These are phyloP conservation scores for Yamadazyma atmosphaerica DNA, from an alignment of 1,139 yeast species.

Conservation along the genomic window DNA sequence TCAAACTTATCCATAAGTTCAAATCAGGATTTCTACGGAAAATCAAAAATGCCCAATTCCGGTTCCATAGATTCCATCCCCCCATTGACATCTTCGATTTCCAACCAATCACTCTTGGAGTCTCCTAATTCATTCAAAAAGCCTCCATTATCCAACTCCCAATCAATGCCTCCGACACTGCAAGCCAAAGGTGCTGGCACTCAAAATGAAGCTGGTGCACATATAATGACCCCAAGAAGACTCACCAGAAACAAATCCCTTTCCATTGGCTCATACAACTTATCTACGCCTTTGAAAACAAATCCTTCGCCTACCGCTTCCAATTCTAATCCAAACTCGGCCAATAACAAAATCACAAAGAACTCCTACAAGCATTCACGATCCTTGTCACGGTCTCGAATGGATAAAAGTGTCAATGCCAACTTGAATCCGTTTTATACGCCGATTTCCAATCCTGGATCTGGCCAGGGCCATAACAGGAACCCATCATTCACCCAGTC, in stretches of 20 bases:
- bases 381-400: slow-evolving; percentile 18
- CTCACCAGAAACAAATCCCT: slow-evolving; percentile 14
- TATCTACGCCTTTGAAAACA: slow-evolving; percentile 25
- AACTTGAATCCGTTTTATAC: slow-evolving; percentile 48
- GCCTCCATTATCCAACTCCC: slow-evolving; percentile 8
- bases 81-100: slow-evolving; percentile 43
- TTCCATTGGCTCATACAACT: slow-evolving; percentile 15
- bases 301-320: slow-evolving; percentile 14
- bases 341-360: slow-evolving; percentile 10
- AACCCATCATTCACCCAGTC: background rate
- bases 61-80: slow-evolving; percentile 32
- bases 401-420: slow-evolving; percentile 9
- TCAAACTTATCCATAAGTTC: slow-evolving; percentile 19
- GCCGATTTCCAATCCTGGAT: slow-evolving; percentile 18
- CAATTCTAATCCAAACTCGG: slow-evolving; percentile 3
- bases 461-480: background rate
- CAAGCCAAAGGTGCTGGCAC: slow-evolving; percentile 10
- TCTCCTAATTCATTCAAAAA: slow-evolving; percentile 26
- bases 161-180: slow-evolving; percentile 1
- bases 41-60: slow-evolving; percentile 20
- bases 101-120: slow-evolving; percentile 38
- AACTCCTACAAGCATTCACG: slow-evolving; percentile 20
- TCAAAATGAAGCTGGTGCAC: slow-evolving; percentile 16
- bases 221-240: slow-evolving; percentile 15
- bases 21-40: slow-evolving; percentile 5